phyloP scores from a whole-genome alignment of 768 basidiomycete species.

The Xerocomus potaroensis region DNA sequence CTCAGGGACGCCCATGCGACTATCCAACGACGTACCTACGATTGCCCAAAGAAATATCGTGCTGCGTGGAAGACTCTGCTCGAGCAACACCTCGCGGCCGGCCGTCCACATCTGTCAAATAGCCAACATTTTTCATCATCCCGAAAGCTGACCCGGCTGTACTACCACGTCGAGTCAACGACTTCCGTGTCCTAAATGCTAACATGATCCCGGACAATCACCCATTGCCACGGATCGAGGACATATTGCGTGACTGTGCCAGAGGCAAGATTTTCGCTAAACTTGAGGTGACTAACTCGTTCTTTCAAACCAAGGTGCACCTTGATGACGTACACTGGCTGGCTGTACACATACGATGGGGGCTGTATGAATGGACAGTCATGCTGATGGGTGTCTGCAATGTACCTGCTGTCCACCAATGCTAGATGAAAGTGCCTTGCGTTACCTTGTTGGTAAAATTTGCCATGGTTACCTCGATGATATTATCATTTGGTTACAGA shows the following conservation, averaged over 20 bases:
- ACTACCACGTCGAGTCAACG: neutral
- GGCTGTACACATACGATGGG: slow-evolving; percentile 36
- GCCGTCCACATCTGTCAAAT: neutral
- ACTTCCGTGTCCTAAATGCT: neutral
- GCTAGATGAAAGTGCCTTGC: neutral
- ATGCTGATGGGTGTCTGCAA: neutral
- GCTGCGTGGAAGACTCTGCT: neutral
- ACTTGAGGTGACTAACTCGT: slow-evolving; percentile 38
- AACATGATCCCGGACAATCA: neutral
- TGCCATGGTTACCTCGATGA: neutral
- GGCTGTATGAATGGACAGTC: slow-evolving; percentile 35
- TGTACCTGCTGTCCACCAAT: neutral
- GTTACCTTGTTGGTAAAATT: neutral
- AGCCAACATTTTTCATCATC: neutral
- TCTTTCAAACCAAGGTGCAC: slow-evolving; percentile 36
- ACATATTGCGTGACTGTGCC: neutral
- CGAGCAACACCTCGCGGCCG: neutral
- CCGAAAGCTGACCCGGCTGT: neutral
- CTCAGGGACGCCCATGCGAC: neutral
- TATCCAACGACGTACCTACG: neutral
- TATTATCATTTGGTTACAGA: neutral
- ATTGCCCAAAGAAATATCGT: neutral
- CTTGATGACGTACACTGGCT: slow-evolving; percentile 31
- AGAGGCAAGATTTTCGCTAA: neutral
- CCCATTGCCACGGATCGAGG: neutral